Evolutionary conservation across 129 eudicot species (phyloP).

Genomic region (Escallonia rubra): DNA sequence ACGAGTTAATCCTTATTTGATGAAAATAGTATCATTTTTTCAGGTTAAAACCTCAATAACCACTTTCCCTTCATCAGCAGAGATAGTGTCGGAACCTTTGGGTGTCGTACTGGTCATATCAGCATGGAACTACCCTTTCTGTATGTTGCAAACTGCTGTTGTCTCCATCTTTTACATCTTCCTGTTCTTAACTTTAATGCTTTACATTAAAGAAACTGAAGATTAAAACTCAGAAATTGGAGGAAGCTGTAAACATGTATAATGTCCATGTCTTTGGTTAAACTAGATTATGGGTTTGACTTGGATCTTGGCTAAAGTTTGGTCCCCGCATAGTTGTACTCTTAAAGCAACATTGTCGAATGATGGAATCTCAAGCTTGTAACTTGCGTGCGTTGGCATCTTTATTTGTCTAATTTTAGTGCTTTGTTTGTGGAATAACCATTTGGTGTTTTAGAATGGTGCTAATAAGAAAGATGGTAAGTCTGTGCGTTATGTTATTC

Average conservation of each 20-base stretch:
- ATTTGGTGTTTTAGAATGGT: no score
- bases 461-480: no score
- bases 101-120: constrained; percentile 82
- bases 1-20: constrained; percentile 7
- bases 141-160: constrained; percentile 40
- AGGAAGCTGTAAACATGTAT: background rate
- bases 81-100: constrained; percentile 78
- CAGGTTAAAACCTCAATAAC: constrained; percentile 68
- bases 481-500: no score
- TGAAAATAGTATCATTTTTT: constrained; percentile 13
- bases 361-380: no score
- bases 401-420: no score
- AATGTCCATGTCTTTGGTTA: background rate
- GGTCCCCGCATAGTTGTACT: background rate
- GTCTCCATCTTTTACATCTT: constrained; percentile 8
- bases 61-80: constrained; percentile 78
- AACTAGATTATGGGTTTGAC: background rate
- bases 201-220: no score
- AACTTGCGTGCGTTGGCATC: no score
- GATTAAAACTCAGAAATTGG: background rate
- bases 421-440: no score
- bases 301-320: background rate
- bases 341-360: no score
- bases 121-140: constrained; percentile 92
- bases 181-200: constrained; percentile 4